Evolutionary conservation across 2,329 filamentous ascomycete species (phyloP).

Genomic region (Pseudogymnoascus sp.): DNA sequence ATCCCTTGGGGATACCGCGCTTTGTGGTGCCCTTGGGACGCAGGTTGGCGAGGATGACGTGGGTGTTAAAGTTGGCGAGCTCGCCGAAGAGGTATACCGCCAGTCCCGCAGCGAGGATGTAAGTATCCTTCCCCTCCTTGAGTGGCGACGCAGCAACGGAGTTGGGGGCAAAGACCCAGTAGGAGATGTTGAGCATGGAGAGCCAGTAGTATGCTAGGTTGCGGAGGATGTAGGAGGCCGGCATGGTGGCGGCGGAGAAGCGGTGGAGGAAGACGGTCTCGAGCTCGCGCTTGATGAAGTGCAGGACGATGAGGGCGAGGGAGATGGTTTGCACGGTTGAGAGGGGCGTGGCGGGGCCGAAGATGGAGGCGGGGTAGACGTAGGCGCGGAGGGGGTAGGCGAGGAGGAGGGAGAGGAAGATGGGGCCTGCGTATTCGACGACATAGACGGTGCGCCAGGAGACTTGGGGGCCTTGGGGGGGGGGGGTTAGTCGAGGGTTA

Average conservation of each 20-base stretch:
- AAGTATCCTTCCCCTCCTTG: slow-evolving; percentile 40
- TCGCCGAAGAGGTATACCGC: slow-evolving; percentile 71
- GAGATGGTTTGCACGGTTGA: slow-evolving; percentile 62
- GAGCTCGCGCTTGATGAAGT: slow-evolving; percentile 91
- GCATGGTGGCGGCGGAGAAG: slow-evolving; percentile 94
- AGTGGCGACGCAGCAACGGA: slow-evolving; percentile 51
- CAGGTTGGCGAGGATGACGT: slow-evolving; percentile 69
- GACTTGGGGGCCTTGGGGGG: slow-evolving; percentile 72
- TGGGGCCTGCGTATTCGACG: slow-evolving; percentile 87
- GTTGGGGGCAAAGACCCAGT: slow-evolving; percentile 73
- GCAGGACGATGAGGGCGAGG: slow-evolving; percentile 64
- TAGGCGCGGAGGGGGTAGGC: slow-evolving; percentile 63
- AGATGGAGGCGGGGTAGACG: slow-evolving; percentile 47
- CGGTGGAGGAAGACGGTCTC: slow-evolving; percentile 93
- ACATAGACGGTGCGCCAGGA: slow-evolving; percentile 90
- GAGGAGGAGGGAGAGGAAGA: slow-evolving; percentile 74
- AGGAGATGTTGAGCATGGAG: slow-evolving; percentile 71
- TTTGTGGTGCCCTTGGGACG: slow-evolving; percentile 74
- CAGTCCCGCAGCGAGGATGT: slow-evolving; percentile 44
- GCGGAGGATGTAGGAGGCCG: slow-evolving; percentile 80
- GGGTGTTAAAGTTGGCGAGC: slow-evolving; percentile 69
- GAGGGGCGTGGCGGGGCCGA: slow-evolving; percentile 41
- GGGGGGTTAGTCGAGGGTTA: slow-evolving; percentile 17
- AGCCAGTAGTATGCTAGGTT: slow-evolving; percentile 96
- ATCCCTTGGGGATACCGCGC: slow-evolving; percentile 76